phyloP scores from a whole-genome alignment of 495 filamentous ascomycete species.

The Daldinia decipiens region DNA sequence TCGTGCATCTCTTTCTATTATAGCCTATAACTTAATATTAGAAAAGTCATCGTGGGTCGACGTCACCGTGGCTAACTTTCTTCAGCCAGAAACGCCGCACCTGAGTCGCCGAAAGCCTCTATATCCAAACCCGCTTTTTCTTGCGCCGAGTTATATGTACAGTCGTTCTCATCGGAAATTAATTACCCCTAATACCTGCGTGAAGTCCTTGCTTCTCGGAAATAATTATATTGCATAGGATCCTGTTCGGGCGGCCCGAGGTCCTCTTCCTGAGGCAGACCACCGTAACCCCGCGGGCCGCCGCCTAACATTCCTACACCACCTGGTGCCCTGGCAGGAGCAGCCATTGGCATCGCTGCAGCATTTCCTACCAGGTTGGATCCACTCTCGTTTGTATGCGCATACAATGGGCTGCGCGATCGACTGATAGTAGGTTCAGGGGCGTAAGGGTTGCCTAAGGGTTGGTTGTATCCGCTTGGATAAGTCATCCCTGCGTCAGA shows the following conservation, averaged over 20 bases:
- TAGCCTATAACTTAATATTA: constrained; percentile 24
- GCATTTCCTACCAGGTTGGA: constrained; percentile 57
- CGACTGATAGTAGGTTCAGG: constrained; percentile 17
- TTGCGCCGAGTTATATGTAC: constrained; percentile 36
- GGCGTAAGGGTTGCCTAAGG: constrained; percentile 37
- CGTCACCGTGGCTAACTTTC: constrained; percentile 21
- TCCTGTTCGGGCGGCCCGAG: constrained; percentile 46
- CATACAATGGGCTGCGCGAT: constrained; percentile 53
- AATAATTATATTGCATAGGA: constrained; percentile 51
- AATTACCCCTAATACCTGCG: constrained; percentile 24
- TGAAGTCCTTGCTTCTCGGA: constrained; percentile 47
- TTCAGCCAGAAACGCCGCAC: constrained; percentile 34
- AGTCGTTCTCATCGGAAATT: constrained; percentile 1
- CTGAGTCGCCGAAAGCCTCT: constrained; percentile 21
- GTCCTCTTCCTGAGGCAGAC: constrained; percentile 58
- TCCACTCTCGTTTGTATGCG: constrained; percentile 56
- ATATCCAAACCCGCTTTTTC: constrained; percentile 28
- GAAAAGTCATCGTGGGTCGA: constrained; percentile 29
- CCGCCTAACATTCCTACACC: constrained; percentile 59
- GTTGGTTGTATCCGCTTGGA: constrained; percentile 42
- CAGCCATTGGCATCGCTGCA: constrained; percentile 52
- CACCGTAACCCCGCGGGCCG: constrained; percentile 63
- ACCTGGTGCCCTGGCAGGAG: constrained; percentile 45
- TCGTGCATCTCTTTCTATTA: constrained; percentile 36
- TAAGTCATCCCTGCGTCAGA: constrained; percentile 46